Base-by-base conservation (phyloP, 257 asterid genomes). In the Przewalskia tangutica region DNA sequence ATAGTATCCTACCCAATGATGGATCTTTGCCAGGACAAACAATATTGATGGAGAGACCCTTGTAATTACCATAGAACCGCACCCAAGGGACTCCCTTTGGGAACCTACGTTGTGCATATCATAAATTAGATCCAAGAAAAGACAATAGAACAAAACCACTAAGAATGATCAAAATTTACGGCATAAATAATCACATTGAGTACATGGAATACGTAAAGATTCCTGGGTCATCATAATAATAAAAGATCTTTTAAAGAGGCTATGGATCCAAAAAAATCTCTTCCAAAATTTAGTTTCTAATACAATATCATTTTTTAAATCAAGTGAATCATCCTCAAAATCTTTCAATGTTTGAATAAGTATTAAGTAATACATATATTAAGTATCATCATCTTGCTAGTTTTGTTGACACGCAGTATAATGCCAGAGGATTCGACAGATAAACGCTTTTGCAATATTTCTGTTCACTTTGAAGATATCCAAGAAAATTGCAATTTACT, bases 41-140 rank as follows among this genome's bases (percentile, higher is more conserved):
- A 84, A 96, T 84, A 83, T 86, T 89, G 82, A 96, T 83, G 83
- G 88, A 80, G 77, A 94, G 86, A 89, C 88, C 91, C 83, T 87
- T 93, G 82, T 92, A 93, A 80, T 87, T 89, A 20, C 99, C 99
- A 53, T 36, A 84, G 89, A 91, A 94, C 81, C 93, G 89, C 89
- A 94, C 89, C 99, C 99, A 96, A 11, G 99, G 99, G 34, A 93
- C 97, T 46, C 97, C 97, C 83, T 92, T 88, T 0, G 99, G 98
- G 62, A 92, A 96, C 89, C 99, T 96, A 91, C 90, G 36, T 48
- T 40, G 79, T 55, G 55, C 51, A 83, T 17, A 50, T 7, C 64
- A 46, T 53, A 42, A n/a, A 32, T 48, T 71, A 51, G 65, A 59
- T 59, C 42, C 12, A 38, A 46, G 55, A 34, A 38, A 51, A 20